Conservation (phyloP, 2,329 filamentous ascomycete genomes). For the Celoporthe dispersa region DNA sequence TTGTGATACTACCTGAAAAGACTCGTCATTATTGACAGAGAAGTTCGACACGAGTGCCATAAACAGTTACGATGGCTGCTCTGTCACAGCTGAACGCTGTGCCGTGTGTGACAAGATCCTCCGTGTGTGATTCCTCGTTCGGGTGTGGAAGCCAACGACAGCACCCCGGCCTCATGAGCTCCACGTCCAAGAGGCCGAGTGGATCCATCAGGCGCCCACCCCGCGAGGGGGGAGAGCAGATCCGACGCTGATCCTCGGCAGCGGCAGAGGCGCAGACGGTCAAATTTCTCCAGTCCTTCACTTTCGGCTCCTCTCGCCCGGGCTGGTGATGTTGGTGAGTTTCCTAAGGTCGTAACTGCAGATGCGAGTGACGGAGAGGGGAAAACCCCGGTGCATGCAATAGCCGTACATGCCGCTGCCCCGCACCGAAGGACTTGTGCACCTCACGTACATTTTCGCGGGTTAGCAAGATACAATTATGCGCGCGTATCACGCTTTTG, state of each 20-base stretch:
- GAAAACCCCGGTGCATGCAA: neutral
- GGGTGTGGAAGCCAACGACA: neutral
- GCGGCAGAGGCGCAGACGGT: neutral
- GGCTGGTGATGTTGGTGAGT: neutral
- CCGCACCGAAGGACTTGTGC: constrained; percentile 1
- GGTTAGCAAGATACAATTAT: neutral
- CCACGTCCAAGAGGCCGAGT: neutral
- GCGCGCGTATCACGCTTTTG: neutral
- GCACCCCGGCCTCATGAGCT: neutral
- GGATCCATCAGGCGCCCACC: neutral
- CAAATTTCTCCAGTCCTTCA: neutral
- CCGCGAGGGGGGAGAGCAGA: neutral
- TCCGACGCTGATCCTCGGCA: neutral
- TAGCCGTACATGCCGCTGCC: neutral
- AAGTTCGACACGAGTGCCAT: neutral
- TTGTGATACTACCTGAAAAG: neutral
- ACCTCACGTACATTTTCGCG: neutral
- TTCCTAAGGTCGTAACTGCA: neutral
- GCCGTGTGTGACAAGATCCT: neutral
- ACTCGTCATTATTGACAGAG: neutral
- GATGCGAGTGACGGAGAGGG: neutral
- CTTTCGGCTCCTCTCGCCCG: neutral
- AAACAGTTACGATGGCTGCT: neutral
- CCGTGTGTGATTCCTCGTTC: neutral
- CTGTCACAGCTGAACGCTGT: neutral